These are phyloP conservation scores for Rhynchospora breviuscula DNA, from an alignment of 176 grass and related monocot species.

Conservation along the genomic window DNA sequence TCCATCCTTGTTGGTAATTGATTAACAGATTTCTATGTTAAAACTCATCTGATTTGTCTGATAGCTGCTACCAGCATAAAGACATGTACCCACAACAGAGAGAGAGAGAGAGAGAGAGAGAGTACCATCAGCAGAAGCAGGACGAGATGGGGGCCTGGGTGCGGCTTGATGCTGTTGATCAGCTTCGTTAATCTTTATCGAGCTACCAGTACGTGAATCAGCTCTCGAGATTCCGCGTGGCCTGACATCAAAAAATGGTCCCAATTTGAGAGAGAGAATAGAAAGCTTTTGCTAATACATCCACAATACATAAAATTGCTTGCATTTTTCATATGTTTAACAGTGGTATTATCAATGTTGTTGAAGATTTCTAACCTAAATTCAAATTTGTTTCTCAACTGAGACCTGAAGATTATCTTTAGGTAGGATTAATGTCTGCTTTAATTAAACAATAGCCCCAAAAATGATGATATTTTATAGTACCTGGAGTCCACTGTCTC, in stretches of 20 bases:
- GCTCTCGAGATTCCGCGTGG: background rate
- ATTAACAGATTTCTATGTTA: background rate
- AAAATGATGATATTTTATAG: background rate
- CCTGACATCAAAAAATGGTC: conserved; percentile 9
- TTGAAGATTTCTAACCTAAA: background rate
- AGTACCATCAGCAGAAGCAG: conserved; percentile 27
- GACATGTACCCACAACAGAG: background rate
- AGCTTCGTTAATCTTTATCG: background rate
- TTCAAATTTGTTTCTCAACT: background rate
- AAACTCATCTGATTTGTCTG: background rate
- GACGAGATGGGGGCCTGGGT: conserved; percentile 22
- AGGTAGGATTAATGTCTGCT: too few species aligned
- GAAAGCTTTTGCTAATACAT: background rate
- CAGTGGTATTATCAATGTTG: background rate
- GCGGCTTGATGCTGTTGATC: conserved; percentile 2
- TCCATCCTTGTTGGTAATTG: background rate
- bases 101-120: background rate
- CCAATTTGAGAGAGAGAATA: background rate
- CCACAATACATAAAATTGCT: background rate
- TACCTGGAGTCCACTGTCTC: conserved; percentile 17
- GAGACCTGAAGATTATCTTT: background rate
- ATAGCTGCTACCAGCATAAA: background rate
- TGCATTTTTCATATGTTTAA: background rate
- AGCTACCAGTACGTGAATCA: conserved; percentile 14
- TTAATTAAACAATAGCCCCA: background rate